Evolutionary conservation across 805 yeast genomes (phyloP).

Genomic region (Yarrowia keelungensis): DNA sequence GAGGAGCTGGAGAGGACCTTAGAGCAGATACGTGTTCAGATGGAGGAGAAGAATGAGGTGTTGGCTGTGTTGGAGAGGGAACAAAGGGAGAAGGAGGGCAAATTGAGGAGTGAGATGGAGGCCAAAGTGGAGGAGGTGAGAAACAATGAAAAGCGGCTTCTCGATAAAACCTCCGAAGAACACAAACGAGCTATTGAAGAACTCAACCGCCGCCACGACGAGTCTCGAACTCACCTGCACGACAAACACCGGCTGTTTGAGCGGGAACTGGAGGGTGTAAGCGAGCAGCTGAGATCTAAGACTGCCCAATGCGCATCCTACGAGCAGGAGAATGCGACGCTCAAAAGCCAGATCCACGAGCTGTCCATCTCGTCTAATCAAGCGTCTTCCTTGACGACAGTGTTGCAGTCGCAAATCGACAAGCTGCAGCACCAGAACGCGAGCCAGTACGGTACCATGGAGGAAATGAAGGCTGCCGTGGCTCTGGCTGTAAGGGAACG

Average conservation of each 20-base stretch:
- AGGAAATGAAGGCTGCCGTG: slow-evolving; percentile 42
- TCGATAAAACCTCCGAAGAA: not conserved
- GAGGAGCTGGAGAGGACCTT: not conserved
- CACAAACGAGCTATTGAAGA: slow-evolving; percentile 13
- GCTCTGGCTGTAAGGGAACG: slow-evolving; percentile 49
- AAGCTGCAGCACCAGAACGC: slow-evolving; percentile 43
- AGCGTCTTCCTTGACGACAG: slow-evolving; percentile 42
- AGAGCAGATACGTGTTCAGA: not conserved
- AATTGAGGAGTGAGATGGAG: not conserved
- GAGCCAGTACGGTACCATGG: slow-evolving; percentile 42
- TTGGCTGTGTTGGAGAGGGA: not conserved
- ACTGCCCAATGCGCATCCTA: not conserved
- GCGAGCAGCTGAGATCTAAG: not conserved
- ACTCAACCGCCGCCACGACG: slow-evolving; percentile 21
- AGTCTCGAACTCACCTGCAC: slow-evolving; percentile 2
- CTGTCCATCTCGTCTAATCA: slow-evolving; percentile 46
- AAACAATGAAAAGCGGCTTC: too few species aligned
- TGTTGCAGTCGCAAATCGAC: slow-evolving; percentile 42
- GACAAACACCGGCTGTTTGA: not conserved
- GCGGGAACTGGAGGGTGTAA: not conserved
- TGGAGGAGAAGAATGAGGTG: not conserved
- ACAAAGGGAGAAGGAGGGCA: not conserved
- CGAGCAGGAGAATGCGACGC: slow-evolving; percentile 37
- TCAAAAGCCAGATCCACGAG: slow-evolving; percentile 47
- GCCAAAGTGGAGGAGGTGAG: not conserved